These are phyloP conservation scores for Silybum marianum DNA, from an alignment of 129 eudicot genomes.

Conservation along the genomic window DNA sequence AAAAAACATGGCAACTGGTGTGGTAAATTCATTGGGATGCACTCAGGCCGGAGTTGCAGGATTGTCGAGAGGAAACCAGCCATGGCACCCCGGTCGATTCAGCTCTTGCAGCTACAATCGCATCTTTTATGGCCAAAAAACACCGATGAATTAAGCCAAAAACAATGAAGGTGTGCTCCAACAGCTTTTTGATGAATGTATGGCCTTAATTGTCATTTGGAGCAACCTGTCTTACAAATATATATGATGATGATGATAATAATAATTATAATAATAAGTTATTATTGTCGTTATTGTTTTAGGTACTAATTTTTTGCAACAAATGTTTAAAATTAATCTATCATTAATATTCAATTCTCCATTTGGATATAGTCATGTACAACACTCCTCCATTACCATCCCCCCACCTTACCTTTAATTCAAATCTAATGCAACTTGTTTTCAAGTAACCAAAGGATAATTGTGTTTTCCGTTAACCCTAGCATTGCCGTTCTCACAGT, in stretches of 20 bases:
- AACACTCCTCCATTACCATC: not conserved
- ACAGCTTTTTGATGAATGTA: slow-evolving; percentile 98
- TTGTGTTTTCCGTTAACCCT: not conserved
- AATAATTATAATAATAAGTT: too few relatives aligned
- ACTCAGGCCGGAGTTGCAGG: slow-evolving; percentile 99
- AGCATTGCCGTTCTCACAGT: not conserved
- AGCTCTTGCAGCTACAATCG: slow-evolving; percentile 58
- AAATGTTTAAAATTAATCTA: too few relatives aligned
- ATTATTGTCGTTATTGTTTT: too few relatives aligned
- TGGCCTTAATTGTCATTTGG: slow-evolving; percentile 68
- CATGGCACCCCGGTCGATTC: slow-evolving; percentile 51
- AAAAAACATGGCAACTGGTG: slow-evolving; percentile 39
- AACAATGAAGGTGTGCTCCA: slow-evolving; percentile 97
- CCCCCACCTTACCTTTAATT: not conserved
- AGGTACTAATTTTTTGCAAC: too few relatives aligned
- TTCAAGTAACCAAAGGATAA: not conserved
- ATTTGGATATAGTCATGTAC: not conserved
- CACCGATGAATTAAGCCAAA: slow-evolving; percentile 67
- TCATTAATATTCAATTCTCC: too few relatives aligned
- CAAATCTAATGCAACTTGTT: not conserved
- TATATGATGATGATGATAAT: too few relatives aligned
- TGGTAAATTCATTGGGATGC: slow-evolving; percentile 64
- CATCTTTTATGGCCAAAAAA: slow-evolving; percentile 85
- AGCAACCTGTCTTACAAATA: slow-evolving; percentile 45
- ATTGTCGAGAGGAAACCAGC: slow-evolving; percentile 94